phyloP scores from a whole-genome alignment of 164 flowering plant species.

The Chimonanthus praecox region DNA sequence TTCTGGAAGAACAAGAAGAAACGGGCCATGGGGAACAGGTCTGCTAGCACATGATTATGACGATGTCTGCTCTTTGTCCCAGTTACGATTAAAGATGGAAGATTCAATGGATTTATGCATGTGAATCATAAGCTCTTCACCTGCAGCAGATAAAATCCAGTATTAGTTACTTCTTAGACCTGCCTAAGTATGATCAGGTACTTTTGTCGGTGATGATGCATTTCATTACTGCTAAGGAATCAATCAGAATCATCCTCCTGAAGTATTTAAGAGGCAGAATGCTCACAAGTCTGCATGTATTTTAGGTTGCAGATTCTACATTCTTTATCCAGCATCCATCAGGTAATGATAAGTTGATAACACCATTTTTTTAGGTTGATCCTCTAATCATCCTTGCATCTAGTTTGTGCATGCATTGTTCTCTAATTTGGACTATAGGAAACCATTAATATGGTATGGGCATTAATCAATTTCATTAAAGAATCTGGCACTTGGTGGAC shows the following conservation, averaged over 20 bases:
- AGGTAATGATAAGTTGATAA: background rate
- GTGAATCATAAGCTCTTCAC: background rate
- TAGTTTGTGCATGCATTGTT: background rate
- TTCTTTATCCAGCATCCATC: background rate
- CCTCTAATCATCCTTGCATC: background rate
- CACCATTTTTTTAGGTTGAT: background rate
- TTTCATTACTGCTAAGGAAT: background rate
- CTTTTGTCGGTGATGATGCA: too few species aligned
- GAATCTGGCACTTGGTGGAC: background rate
- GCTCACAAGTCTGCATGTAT: too few species aligned
- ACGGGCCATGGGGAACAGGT: constrained; percentile 6
- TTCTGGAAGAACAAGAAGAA: constrained; percentile 82
- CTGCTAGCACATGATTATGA: background rate
- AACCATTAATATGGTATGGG: background rate
- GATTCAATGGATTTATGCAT: background rate
- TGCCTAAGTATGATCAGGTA: too few species aligned
- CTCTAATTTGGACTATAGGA: background rate
- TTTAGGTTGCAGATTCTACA: background rate
- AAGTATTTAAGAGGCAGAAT: background rate
- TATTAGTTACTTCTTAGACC: background rate
- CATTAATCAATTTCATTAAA: too few species aligned
- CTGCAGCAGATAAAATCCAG: background rate
- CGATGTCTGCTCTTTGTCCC: background rate
- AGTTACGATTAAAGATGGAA: background rate
- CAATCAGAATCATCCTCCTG: background rate